Evolutionary conservation across 345 rosid species (phyloP), one percentile per base, ranked within the genome.

Genomic region (Aquilaria sinensis): DNA sequence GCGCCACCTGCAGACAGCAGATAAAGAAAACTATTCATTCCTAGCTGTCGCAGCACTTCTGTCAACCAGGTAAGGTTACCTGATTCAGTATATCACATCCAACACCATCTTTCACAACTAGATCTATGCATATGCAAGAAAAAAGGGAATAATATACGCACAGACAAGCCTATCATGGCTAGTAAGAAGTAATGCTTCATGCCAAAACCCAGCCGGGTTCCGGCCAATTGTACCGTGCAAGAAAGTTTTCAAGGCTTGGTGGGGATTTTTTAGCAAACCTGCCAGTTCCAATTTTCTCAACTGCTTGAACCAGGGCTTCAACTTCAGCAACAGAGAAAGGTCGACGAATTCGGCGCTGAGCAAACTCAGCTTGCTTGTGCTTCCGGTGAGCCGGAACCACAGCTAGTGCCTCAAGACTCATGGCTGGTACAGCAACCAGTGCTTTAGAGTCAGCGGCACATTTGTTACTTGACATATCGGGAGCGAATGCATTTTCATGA

Each of bases 291-390:
- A 94, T 91, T 73, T 92, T 85, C 83, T 94, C 97, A 62, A 94
- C 99, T 47, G 99, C 97, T 70, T 91, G 93, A 63, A 94, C 97
- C 67, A 94, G 87, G 14, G 95, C 91, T 72, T 90, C 99, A 60
- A 94, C 99, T 87, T 94, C 97, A 61, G 89, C 51, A 64, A 94
- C 97, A 55, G 99, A 88, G 87, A 94, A 94, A 65, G 99, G 96
- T 69, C 97, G 81, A 63, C 99, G 96, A 76, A 94, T 91, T 76
- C 99, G 87, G 65, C 99, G 96, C 72, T 87, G 99, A 41, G 73
- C 93, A 56, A 81, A 78, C 67, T 83, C 99, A 53, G 85, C 82
- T 31, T 83, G 81, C 80, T 90, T 94, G 51, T 83, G 70, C 75
- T 90, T 94, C 60, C 86, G 80, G 54, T 87, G 88, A 45, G 75